Evolutionary conservation across 305 asterid species (phyloP).

Genomic region (Fraxinus greggii): DNA sequence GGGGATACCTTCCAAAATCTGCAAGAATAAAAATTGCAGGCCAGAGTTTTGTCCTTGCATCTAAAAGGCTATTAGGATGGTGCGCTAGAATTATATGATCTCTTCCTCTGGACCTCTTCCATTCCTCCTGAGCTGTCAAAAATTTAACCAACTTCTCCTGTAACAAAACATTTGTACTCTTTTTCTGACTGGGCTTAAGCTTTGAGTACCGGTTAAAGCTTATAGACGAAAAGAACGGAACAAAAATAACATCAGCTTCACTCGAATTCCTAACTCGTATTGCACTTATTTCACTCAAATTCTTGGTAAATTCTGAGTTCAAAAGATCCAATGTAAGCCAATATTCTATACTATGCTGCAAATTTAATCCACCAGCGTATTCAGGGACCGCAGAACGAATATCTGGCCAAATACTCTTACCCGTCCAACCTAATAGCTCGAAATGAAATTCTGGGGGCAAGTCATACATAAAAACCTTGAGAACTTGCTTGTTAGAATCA

Average conservation of each 20-base stretch:
- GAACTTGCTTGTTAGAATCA: slow-evolving; percentile 33
- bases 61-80: slow-evolving; percentile 82
- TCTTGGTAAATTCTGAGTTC: slow-evolving; percentile 44
- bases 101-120: slow-evolving; percentile 75
- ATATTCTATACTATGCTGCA: slow-evolving; percentile 91
- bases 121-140: slow-evolving; percentile 57
- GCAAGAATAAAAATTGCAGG: slow-evolving; percentile 73
- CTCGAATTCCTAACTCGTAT: slow-evolving; percentile 60
- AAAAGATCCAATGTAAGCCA: slow-evolving; percentile 85
- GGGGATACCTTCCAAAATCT: slow-evolving; percentile 90
- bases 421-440: slow-evolving; percentile 62
- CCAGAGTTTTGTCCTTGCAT: slow-evolving; percentile 80
- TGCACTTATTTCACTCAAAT: slow-evolving; percentile 48
- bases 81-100: slow-evolving; percentile 80
- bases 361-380: slow-evolving; percentile 82
- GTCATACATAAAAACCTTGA: slow-evolving; percentile 85
- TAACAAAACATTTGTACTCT: slow-evolving; percentile 43
- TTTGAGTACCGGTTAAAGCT: slow-evolving; percentile 69
- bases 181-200: slow-evolving; percentile 43
- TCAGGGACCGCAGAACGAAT: slow-evolving; percentile 47
- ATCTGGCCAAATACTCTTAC: slow-evolving; percentile 74
- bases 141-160: slow-evolving; percentile 70
- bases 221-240: slow-evolving; percentile 84
- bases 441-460: slow-evolving; percentile 81
- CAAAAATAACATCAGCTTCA: slow-evolving; percentile 85